These are phyloP conservation scores for Monsonia emarginata DNA, from an alignment of 441 rosid species.

Conservation along the genomic window DNA sequence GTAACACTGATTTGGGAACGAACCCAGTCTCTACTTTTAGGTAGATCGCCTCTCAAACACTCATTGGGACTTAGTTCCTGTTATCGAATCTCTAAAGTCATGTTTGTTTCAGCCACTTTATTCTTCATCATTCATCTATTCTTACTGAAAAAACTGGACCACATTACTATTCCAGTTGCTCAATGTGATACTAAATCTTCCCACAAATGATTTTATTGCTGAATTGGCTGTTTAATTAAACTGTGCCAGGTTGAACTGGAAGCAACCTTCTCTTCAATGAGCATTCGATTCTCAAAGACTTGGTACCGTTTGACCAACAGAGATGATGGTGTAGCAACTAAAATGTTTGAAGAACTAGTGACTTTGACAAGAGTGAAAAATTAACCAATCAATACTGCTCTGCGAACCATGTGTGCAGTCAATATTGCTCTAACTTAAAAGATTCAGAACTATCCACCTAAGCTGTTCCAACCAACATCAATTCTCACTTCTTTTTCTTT, in stretches of 20 bases:
- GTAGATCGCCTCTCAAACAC: not conserved
- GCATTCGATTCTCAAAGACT: too few species aligned
- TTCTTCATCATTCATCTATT: not conserved
- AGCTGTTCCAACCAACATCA: too few species aligned
- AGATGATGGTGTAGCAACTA: too few species aligned
- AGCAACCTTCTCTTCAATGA: not conserved
- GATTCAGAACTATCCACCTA: too few species aligned
- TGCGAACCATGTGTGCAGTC: too few species aligned
- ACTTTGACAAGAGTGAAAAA: too few species aligned
- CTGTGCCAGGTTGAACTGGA: not conserved
- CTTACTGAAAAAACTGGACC: not conserved
- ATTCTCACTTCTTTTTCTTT: constrained; percentile 2
- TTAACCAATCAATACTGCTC: too few species aligned
- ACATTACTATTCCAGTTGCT: not conserved
- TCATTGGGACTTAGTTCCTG: not conserved
- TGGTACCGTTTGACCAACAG: too few species aligned
- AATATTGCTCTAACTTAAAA: too few species aligned
- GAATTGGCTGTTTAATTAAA: not conserved
- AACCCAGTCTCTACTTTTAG: not conserved
- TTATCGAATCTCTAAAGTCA: not conserved
- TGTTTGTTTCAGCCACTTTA: not conserved
- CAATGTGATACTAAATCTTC: not conserved
- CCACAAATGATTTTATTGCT: not conserved
- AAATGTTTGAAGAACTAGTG: too few species aligned
- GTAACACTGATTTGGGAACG: not conserved